Conservation (phyloP, 768 basidiomycete genomes). For the Lyophyllum decastes region DNA sequence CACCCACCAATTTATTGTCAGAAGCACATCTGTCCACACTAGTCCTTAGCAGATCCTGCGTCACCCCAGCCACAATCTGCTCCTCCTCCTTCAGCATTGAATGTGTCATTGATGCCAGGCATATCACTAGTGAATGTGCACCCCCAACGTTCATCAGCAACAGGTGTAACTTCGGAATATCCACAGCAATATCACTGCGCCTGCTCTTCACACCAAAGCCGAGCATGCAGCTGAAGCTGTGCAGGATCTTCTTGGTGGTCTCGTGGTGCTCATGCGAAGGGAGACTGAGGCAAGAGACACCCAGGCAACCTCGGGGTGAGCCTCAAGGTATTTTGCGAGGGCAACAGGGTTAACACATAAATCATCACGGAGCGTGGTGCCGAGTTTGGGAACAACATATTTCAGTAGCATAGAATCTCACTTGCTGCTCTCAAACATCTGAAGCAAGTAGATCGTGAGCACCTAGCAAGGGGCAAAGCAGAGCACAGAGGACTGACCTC, state of each 20-base stretch:
- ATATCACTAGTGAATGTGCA: conserved; percentile 47
- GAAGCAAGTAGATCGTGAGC: not conserved
- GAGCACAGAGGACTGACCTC: conserved; percentile 50
- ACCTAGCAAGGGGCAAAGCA: not conserved
- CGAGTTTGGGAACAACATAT: conserved; percentile 90
- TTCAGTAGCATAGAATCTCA: conserved; percentile 94
- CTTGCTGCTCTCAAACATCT: conserved; percentile 78
- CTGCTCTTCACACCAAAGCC: conserved; percentile 62
- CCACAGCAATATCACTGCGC: conserved; percentile 30
- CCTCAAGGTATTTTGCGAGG: conserved; percentile 42
- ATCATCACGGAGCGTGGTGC: conserved; percentile 75
- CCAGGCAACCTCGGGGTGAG: conserved; percentile 62
- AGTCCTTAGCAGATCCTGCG: conserved; percentile 58
- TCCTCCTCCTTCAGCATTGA: conserved; percentile 52
- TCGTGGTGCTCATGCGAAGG: conserved; percentile 50
- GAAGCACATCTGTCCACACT: too few species aligned
- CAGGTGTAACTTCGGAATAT: conserved; percentile 38
- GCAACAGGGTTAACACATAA: conserved; percentile 84
- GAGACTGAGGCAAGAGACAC: conserved; percentile 66
- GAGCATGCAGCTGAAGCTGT: conserved; percentile 58
- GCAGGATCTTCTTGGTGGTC: conserved; percentile 45
- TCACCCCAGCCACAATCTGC: conserved; percentile 48
- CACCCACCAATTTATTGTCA: too few species aligned
- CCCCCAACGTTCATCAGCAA: conserved; percentile 35
- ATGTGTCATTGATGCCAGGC: conserved; percentile 62